Percentiles rank a stretch among this genome's conserved stretches.
These are phyloP conservation scores for Eucalyptus sp. DNA, from an alignment of 345 rosid species.

Conservation along the genomic window DNA sequence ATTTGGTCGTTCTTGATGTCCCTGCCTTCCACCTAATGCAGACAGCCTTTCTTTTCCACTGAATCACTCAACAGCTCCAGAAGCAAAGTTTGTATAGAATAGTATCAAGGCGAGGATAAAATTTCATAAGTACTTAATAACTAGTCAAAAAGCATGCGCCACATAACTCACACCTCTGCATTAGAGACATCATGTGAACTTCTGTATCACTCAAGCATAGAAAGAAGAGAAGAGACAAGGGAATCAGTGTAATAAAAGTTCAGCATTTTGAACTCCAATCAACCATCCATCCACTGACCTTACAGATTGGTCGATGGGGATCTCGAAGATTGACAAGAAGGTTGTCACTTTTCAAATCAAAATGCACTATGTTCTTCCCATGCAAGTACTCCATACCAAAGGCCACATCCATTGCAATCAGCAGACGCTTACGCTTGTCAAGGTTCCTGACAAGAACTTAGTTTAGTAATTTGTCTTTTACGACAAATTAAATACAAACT, in stretches of 20 bases:
- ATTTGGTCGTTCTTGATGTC: background rate
- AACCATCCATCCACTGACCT: constrained; percentile 27
- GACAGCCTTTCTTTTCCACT: background rate
- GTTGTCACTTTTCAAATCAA: constrained; percentile 69
- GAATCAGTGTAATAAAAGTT: background rate
- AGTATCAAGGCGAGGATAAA: background rate
- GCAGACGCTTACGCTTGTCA: constrained; percentile 46
- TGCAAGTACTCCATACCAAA: constrained; percentile 75
- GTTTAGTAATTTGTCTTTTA: background rate
- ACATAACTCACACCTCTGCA: background rate
- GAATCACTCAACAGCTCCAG: background rate
- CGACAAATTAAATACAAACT: background rate
- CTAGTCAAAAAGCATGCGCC: background rate
- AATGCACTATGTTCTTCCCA: constrained; percentile 59
- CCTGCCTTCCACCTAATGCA: background rate
- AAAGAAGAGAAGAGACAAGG: background rate
- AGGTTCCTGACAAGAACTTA: constrained; percentile 21
- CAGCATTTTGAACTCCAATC: background rate
- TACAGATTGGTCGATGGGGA: constrained; percentile 63
- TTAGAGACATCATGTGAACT: background rate
- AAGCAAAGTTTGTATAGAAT: background rate
- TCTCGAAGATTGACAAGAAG: constrained; percentile 66
- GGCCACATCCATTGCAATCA: constrained; percentile 68
- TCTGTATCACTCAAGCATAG: background rate
- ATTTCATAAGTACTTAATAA: background rate